phyloP scores from a whole-genome alignment of 345 rosid species.

The Citrus reticulata region DNA sequence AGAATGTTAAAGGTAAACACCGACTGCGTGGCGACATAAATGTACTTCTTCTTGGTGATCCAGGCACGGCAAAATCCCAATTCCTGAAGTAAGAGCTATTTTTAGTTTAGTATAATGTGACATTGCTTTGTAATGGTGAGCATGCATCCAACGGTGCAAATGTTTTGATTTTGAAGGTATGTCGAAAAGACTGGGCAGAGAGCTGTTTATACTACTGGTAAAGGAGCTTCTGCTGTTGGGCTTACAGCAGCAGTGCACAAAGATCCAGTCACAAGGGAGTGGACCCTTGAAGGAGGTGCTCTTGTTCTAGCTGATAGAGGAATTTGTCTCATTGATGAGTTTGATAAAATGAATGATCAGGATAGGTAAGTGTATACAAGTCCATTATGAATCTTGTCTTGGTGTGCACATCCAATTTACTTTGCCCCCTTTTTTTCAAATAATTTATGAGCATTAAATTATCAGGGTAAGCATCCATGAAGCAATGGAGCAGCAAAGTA shows the following conservation, averaged over 20 bases:
- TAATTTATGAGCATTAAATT: background rate
- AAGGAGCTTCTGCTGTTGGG: conserved; percentile 99
- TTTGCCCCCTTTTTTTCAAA: background rate
- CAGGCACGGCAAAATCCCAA: conserved; percentile 98
- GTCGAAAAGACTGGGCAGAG: conserved; percentile 98
- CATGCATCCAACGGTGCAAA: conserved; percentile 8
- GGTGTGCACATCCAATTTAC: background rate
- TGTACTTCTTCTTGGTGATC: conserved; percentile 91
- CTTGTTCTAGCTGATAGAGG: conserved; percentile 98
- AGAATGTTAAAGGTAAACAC: conserved; percentile 90
- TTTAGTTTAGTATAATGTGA: background rate
- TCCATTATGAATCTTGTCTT: background rate
- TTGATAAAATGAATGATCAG: conserved; percentile 99
- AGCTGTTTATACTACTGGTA: conserved; percentile 98
- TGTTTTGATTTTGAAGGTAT: conserved; percentile 48
- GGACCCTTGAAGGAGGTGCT: conserved; percentile 99
- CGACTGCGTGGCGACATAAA: conserved; percentile 90
- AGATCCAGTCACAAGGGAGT: conserved; percentile 97
- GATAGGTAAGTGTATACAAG: conserved; percentile 60
- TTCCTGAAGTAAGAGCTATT: conserved; percentile 71
- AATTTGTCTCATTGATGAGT: conserved; percentile 96
- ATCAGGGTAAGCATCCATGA: conserved; percentile 97
- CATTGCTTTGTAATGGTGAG: background rate
- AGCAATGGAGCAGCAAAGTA: conserved; percentile 99
- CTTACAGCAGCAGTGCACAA: conserved; percentile 99